phyloP scores from a whole-genome alignment of 2,329 filamentous ascomycete genomes.

The Clarireedia hainanense region DNA sequence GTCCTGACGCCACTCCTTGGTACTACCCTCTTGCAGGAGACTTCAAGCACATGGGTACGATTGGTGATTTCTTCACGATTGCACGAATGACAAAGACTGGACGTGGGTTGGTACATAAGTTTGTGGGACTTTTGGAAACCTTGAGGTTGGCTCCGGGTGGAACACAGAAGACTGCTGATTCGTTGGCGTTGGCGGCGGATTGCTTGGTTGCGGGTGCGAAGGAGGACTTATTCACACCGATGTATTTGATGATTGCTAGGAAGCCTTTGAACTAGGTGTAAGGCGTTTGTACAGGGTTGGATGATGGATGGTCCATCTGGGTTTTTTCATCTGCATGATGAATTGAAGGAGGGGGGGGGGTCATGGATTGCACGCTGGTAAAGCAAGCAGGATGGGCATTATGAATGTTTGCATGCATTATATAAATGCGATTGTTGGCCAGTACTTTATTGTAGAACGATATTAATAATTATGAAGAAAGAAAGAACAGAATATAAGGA shows the following conservation, averaged over 20 bases:
- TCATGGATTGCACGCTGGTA: too few species aligned
- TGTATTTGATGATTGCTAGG: slow-evolving; percentile 92
- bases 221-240: slow-evolving; percentile 89
- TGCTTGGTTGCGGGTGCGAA: slow-evolving; percentile 77
- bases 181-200: slow-evolving; percentile 73
- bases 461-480: slow-evolving; percentile 8
- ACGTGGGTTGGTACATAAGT: slow-evolving; percentile 64
- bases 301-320: not conserved
- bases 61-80: slow-evolving; percentile 75
- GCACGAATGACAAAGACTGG: slow-evolving; percentile 84
- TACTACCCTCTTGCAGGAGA: slow-evolving; percentile 89
- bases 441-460: not conserved
- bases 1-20: slow-evolving; percentile 73
- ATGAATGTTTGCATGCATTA: too few species aligned
- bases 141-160: slow-evolving; percentile 69
- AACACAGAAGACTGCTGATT: slow-evolving; percentile 92
- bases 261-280: slow-evolving; percentile 49
- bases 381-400: too few species aligned
- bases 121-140: slow-evolving; percentile 70
- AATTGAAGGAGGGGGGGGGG: too few species aligned
- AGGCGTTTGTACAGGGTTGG: not conserved
- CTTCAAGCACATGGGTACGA: slow-evolving; percentile 71
- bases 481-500: not conserved
- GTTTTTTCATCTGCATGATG: not conserved
- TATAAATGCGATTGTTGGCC: not conserved